Conservation (phyloP, 1,284 basidiomycete species). For the Microbotryomycetes sp. region DNA sequence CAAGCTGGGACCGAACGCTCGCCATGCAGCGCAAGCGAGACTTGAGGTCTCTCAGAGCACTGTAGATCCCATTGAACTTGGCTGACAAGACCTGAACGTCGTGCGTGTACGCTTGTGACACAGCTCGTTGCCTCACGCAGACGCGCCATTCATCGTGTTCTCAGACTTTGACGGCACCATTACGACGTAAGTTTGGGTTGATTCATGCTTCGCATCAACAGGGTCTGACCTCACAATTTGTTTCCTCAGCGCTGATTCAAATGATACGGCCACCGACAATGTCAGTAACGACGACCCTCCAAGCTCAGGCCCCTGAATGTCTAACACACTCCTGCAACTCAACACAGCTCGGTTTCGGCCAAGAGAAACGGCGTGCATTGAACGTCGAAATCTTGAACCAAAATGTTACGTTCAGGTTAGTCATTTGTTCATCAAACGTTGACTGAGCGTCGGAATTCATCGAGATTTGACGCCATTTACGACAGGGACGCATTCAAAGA, state of each 20-base stretch:
- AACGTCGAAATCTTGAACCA: conserved; percentile 67
- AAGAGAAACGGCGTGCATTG: conserved; percentile 58
- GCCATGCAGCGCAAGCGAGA: too few relatives aligned
- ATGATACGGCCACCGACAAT: conserved; percentile 51
- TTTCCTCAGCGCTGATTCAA: conserved; percentile 62
- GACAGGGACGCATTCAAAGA: conserved; percentile 66
- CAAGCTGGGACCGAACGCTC: too few relatives aligned
- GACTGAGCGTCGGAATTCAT: neutral
- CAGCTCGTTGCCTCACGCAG: conserved; percentile 48
- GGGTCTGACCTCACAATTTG: neutral
- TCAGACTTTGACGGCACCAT: conserved; percentile 56
- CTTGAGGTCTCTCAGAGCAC: too few relatives aligned
- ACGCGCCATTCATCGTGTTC: conserved; percentile 76
- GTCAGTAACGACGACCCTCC: neutral
- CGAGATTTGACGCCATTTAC: neutral
- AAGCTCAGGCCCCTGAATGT: too few relatives aligned
- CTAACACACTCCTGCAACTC: neutral
- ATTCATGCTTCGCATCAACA: neutral
- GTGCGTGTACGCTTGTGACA: too few relatives aligned
- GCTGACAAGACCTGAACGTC: too few relatives aligned
- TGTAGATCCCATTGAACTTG: too few relatives aligned
- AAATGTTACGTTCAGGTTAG: conserved; percentile 60
- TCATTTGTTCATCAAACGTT: neutral
- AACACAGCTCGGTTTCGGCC: conserved; percentile 66
- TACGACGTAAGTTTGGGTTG: conserved; percentile 52